Evolutionary conservation across 148 eudicot genomes (phyloP), one percentile per base, ranked within the genome.

Genomic region (Amaranthus cruentus): DNA sequence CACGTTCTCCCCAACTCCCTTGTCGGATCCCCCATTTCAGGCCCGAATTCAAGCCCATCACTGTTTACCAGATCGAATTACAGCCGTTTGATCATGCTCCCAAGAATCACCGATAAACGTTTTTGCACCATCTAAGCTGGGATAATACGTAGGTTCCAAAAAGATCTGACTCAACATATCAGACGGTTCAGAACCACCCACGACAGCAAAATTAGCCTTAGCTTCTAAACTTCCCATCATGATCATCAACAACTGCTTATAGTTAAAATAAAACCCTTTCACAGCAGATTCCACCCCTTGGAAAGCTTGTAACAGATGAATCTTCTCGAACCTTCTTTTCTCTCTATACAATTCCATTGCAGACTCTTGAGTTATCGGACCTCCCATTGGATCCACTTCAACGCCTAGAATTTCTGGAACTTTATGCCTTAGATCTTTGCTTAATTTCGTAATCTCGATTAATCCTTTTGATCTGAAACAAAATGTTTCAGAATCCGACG

Each of bases 111-210:
- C 97, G 47, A 92, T 72, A 72, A 90, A 92, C 66, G 97, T 88
- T 80, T 92, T 92, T 5, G 97, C 97, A 4, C 87, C 97, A 65
- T 90, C 96, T 84, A 92, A 83, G 69, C 97, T 92, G 51, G 97
- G 97, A 76, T 83, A 92, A 78, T 88, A 92, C 38, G 97, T 90
- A 2, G 97, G 97, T 49, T 88, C 97, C 0, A 85, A 54, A 64
- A 81, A 87, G 53, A 92, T 84, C 76, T 85, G 87, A 43, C 78
- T 77, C 83, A 92, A 73, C 56, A 82, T 49, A 72, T 85, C 97
- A 3, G 68, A 77, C 63, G 88, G 73, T 11, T 82, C 87, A 3
- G 80, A 78, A 5, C 49, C 74, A 3, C 51, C 71, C 56, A 50
- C 73, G 6, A 72, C 62, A 57, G 72, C 81, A 3, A 64, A 15